Percentiles rank a stretch among this genome's conserved stretches.
Conservation (phyloP, 1,139 yeast species). For the Nakaseomyces uthaithaninus region DNA sequence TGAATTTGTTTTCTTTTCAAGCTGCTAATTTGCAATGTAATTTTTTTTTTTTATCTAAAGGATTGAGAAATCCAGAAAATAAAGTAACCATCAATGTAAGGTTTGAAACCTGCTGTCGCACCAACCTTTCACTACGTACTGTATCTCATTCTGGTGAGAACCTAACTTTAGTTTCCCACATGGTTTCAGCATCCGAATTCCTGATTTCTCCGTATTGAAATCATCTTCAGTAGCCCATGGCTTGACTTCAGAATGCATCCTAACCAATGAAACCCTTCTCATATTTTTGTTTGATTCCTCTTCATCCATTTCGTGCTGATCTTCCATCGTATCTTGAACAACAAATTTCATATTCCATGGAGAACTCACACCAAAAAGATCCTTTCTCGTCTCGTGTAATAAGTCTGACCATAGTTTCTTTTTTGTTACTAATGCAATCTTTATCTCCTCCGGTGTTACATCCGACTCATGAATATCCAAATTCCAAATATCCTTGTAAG, state of each 20-base stretch:
- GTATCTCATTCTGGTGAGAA: slow-evolving; percentile 17
- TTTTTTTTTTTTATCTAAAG: no score
- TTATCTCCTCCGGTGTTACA: slow-evolving; percentile 20
- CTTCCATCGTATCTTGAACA: slow-evolving; percentile 5
- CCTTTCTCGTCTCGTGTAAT: slow-evolving; percentile 22
- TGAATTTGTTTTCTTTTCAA: no score
- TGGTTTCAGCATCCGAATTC: slow-evolving; percentile 24
- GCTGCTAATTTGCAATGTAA: no score
- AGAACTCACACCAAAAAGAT: slow-evolving; percentile 22
- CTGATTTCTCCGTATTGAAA: slow-evolving; percentile 6
- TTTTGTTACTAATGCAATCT: slow-evolving; percentile 27
- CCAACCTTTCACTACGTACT: slow-evolving; percentile 33
- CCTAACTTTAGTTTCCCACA: slow-evolving; percentile 23
- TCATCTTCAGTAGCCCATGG: slow-evolving; percentile 22
- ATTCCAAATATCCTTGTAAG: slow-evolving; percentile 19
- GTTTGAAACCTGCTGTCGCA: slow-evolving; percentile 26
- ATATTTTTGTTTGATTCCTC: slow-evolving; percentile 9
- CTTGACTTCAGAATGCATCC: slow-evolving; percentile 25
- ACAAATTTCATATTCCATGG: slow-evolving; percentile 26
- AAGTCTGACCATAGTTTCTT: slow-evolving; percentile 30
- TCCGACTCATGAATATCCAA: slow-evolving; percentile 20
- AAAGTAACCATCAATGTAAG: no score
- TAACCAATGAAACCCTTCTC: slow-evolving; percentile 18
- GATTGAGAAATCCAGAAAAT: no score
- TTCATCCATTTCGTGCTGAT: neutral